Evolutionary conservation across 2,329 filamentous ascomycete genomes (phyloP), one percentile per base, ranked within the genome.

Genomic region (Coniosporium tulheliwenetii): DNA sequence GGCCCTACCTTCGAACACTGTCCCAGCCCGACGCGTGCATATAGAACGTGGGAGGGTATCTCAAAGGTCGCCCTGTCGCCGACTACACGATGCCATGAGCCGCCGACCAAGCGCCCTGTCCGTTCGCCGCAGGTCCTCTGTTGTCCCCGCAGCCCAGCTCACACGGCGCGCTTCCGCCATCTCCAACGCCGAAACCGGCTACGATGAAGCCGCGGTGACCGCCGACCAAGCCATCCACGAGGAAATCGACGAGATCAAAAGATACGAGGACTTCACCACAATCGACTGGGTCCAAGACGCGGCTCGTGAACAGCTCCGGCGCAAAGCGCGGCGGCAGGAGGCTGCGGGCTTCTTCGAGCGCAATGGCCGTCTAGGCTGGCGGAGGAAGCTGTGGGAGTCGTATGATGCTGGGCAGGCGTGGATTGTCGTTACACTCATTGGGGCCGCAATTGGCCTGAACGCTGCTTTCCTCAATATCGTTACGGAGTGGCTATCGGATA

Each of bases 251-350:
- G 82, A 95, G 67, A 96, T 98, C 58, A 95, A 95, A 65, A 76
- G 89, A 65, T 98, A 98, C 64, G 91, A 77, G 73, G 91, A 98
- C 63, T 98, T 98, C 58, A 94, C 87, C 5, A 98, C 91, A 1
- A 91, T 91, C 73, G 91, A 98, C 62, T 98, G 91, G 91, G 89
- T 98, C 0, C 89, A 98, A 60, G 91, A 98, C 72, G 87, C 89
- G 9, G 81, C 86, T 30, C 81, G 87, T 47, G 91, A 95, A 59
- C 85, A 93, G 57, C 68, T 84, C 37, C 77, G 87, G 41, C 77
- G 89, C 45, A 84, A 84, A 52, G 73, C 81, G 38, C 73, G 81
- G 50, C 75, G 83, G 52, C 79, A 77, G 58, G 77, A 80, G 52
- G 77, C 79, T 5, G 77, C 75, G 2, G 78, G 80, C 34, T 77